Evolutionary conservation across 2,329 filamentous ascomycete genomes (phyloP).

Genomic region (Diaporthe amygdali): DNA sequence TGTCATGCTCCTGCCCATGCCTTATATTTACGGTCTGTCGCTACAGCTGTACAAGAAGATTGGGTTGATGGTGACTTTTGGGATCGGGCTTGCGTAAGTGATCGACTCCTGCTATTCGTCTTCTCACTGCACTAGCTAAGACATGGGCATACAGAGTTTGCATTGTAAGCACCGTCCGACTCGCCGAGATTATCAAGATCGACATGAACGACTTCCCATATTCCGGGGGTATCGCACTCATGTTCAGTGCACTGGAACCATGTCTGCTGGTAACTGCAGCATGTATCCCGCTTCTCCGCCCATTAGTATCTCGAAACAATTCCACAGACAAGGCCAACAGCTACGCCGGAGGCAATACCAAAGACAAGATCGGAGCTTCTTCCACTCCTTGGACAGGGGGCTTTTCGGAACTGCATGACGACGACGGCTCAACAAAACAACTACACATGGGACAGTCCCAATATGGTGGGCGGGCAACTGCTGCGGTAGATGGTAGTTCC

Average conservation of each 20-base stretch:
- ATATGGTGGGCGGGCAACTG: not conserved
- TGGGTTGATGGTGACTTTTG: conserved; percentile 9
- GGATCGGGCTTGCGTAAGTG: conserved; percentile 12
- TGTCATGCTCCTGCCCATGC: conserved; percentile 11
- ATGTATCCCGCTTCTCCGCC: conserved; percentile 23
- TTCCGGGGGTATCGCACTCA: not conserved
- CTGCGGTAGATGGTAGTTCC: not conserved
- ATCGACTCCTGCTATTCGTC: not conserved
- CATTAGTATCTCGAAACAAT: not conserved
- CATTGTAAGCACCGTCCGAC: conserved; percentile 21
- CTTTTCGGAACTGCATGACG: not conserved
- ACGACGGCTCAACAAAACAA: not conserved
- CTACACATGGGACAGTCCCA: not conserved
- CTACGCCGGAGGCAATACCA: not conserved
- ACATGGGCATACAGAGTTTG: conserved; percentile 17
- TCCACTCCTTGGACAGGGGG: not conserved
- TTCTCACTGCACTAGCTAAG: not conserved
- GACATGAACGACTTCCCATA: conserved; percentile 20
- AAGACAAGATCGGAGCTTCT: not conserved
- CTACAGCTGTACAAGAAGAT: conserved; percentile 15
- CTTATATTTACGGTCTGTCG: conserved; percentile 9
- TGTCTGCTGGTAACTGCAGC: conserved; percentile 16
- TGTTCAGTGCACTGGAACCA: conserved; percentile 21
- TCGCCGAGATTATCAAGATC: conserved; percentile 14
- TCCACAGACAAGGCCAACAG: not conserved